A percentile compares a stretch with the other conserved stretches of the same genome.
Conservation (phyloP, 352 stramenopile species). For the Plasmopara viticola region DNA sequence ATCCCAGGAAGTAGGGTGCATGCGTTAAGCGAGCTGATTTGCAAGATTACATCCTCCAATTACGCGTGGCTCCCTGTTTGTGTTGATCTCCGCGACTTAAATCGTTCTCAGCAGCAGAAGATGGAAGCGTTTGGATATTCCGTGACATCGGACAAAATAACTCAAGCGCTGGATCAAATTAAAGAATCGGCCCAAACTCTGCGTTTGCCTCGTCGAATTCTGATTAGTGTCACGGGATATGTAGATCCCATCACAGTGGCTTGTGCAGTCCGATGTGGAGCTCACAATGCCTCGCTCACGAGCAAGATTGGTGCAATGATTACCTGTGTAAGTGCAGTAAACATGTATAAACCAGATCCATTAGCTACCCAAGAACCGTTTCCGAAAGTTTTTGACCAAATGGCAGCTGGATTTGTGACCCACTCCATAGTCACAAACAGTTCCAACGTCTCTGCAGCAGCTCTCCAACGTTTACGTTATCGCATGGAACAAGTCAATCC, state of each 20-base stretch:
- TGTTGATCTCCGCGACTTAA: conserved; percentile 31
- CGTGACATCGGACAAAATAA: conserved; percentile 22
- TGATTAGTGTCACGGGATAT: conserved; percentile 54
- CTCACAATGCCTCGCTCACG: conserved; percentile 8
- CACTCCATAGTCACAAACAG: conserved; percentile 57
- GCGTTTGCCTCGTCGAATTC: conserved; percentile 31
- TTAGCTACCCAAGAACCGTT: conserved; percentile 31
- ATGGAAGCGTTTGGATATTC: conserved; percentile 24
- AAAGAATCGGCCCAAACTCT: conserved; percentile 13
- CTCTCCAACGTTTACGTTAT: conserved; percentile 50
- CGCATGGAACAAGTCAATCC: conserved; percentile 62
- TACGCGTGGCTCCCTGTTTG: conserved; percentile 42
- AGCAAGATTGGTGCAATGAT: conserved; percentile 48
- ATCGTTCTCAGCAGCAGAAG: conserved; percentile 14
- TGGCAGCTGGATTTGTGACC: conserved; percentile 53
- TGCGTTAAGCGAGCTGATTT: conserved; percentile 34
- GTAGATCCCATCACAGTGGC: conserved; percentile 45
- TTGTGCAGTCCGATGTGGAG: conserved; percentile 31
- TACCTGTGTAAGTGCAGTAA: conserved; percentile 43
- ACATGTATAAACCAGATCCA: conserved; percentile 48
- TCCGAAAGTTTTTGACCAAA: conserved; percentile 65
- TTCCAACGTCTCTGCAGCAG: conserved; percentile 28
- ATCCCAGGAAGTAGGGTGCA: conserved; percentile 53
- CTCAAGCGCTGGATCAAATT: conserved; percentile 15
- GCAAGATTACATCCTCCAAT: conserved; percentile 35